Conservation (phyloP, 1,284 basidiomycete species). For the Puccinia triticina region DNA sequence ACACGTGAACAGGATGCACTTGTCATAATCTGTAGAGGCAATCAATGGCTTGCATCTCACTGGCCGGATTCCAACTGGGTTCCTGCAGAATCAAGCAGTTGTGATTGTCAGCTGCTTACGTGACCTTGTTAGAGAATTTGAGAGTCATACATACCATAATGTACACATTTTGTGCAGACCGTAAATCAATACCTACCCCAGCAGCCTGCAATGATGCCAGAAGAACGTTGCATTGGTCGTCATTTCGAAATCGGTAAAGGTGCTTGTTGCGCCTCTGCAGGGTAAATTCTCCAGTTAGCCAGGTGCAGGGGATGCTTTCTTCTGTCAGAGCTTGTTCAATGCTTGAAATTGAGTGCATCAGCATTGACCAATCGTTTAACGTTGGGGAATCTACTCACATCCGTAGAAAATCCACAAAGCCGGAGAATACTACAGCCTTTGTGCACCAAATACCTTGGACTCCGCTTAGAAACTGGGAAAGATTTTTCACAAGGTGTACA, state of each 20-base stretch:
- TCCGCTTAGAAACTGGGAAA: not conserved
- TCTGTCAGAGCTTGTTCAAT: not conserved
- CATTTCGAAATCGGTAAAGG: not conserved
- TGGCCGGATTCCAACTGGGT: too few species aligned
- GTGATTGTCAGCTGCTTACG: too few species aligned
- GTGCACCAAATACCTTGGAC: not conserved
- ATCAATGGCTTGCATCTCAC: too few species aligned
- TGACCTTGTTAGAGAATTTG: too few species aligned
- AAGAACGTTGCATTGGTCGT: not conserved
- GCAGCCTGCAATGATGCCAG: not conserved
- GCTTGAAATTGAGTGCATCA: not conserved
- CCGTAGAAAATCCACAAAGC: not conserved
- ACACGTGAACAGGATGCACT: too few species aligned
- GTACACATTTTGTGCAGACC: not conserved
- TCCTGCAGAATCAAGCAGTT: too few species aligned
- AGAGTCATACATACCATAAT: too few species aligned
- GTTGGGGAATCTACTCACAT: not conserved
- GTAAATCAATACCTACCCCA: slow-evolving; percentile 7
- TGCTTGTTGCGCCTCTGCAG: not conserved
- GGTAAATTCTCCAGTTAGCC: not conserved
- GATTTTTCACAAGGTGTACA: not conserved
- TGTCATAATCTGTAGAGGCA: too few species aligned
- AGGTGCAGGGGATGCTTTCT: not conserved
- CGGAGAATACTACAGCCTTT: not conserved
- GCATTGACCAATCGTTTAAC: too few species aligned